Evolutionary conservation across 176 grass and related monocot genomes (phyloP).

Genomic region (Coix lacrymajobi): DNA sequence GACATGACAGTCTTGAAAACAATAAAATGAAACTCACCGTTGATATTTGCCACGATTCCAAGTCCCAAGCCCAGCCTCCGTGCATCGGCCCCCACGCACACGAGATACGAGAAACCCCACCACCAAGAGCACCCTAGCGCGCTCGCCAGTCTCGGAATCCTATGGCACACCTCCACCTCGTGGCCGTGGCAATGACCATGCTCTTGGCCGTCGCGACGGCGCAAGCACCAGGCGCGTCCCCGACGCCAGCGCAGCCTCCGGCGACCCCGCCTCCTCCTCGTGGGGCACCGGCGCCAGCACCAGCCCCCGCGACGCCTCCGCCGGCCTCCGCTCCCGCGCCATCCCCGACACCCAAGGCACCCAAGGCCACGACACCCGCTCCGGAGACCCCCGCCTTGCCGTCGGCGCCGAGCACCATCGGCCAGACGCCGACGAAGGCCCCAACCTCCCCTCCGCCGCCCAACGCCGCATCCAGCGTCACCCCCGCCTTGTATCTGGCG

Average conservation of each 20-base stretch:
- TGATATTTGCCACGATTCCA: too few relatives aligned
- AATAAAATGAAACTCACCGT: too few relatives aligned
- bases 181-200: slow-evolving; percentile 17
- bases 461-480: neutral
- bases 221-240: slow-evolving; percentile 30
- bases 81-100: too few relatives aligned
- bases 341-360: neutral
- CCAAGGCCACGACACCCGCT: neutral
- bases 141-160: neutral
- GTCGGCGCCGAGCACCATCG: neutral
- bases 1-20: too few relatives aligned
- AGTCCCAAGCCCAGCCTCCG: too few relatives aligned
- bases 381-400: neutral
- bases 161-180: slow-evolving; percentile 37
- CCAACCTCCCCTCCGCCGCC: slow-evolving; percentile 7
- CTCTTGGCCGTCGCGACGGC: slow-evolving; percentile 15
- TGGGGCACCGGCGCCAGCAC: neutral
- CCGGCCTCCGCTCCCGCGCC: neutral
- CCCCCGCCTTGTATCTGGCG: neutral
- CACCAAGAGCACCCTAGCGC: slow-evolving; percentile 39
- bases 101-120: slow-evolving; percentile 4
- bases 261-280: neutral
- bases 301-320: neutral
- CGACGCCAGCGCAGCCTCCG: slow-evolving; percentile 18
- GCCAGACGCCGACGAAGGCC: neutral